Conservation (phyloP, 768 basidiomycete genomes). For the Lactarius hatsudake region DNA sequence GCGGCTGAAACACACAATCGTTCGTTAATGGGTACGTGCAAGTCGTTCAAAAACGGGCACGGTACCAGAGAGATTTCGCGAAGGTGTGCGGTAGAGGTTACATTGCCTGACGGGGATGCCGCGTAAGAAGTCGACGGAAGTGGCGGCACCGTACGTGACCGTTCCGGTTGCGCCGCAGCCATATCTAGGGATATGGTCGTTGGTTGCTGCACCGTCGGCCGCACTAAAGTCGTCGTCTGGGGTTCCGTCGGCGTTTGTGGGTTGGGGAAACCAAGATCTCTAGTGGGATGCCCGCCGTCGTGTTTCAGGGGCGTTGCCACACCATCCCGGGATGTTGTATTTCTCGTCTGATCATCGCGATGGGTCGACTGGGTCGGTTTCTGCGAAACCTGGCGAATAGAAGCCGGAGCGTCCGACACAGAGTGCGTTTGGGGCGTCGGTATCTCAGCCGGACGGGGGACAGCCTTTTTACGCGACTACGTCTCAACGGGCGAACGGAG, state of each 20-base stretch:
- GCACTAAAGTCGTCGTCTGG: neutral
- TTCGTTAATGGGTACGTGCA: neutral
- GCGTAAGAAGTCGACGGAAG: neutral
- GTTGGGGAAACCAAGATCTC: neutral
- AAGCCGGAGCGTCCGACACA: neutral
- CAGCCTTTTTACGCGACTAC: neutral
- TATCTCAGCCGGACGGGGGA: neutral
- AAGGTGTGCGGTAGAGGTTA: neutral
- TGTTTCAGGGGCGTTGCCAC: neutral
- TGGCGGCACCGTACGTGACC: neutral
- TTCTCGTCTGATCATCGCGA: neutral
- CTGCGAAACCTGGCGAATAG: neutral
- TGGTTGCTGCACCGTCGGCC: neutral
- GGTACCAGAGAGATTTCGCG: constrained; percentile 2
- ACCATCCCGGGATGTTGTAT: neutral
- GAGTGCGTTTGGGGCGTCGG: neutral
- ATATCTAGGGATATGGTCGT: neutral
- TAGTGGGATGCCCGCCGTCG: neutral
- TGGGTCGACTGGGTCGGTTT: neutral
- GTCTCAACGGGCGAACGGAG: neutral
- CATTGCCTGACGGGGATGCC: neutral
- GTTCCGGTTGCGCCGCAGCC: neutral
- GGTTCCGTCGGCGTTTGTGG: neutral
- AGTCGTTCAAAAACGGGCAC: neutral
- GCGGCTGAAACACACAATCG: neutral